Conservation (phyloP, 495 filamentous ascomycete genomes). For the Hyphodiscus hymeniophilus region DNA sequence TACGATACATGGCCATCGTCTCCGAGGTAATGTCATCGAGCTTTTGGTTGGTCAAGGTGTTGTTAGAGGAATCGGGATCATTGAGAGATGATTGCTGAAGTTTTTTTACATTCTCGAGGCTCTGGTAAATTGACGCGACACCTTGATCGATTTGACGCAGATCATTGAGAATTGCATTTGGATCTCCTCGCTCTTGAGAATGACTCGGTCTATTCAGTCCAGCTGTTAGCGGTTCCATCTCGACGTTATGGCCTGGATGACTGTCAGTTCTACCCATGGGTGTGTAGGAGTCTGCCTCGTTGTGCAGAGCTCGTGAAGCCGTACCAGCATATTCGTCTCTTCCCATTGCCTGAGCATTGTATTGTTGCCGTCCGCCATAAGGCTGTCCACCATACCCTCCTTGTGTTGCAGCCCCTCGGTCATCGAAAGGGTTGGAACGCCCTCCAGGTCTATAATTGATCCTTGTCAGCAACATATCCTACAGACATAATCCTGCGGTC, state of each 20-base stretch:
- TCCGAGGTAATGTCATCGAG: constrained; percentile 54
- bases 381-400: constrained; percentile 27
- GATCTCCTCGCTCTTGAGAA: constrained; percentile 31
- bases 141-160: constrained; percentile 68
- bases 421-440: constrained; percentile 40
- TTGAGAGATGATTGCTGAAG: constrained; percentile 51
- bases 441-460: not conserved
- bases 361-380: constrained; percentile 28
- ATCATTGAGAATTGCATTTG: constrained; percentile 74
- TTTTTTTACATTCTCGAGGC: constrained; percentile 47
- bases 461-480: not conserved
- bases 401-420: constrained; percentile 27
- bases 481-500: not conserved
- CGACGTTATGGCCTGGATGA: constrained; percentile 39
- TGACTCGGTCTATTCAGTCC: constrained; percentile 37
- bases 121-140: constrained; percentile 64
- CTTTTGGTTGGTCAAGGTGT: constrained; percentile 41
- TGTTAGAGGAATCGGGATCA: constrained; percentile 44
- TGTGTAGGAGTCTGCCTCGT: not conserved
- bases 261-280: not conserved
- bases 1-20: constrained; percentile 73
- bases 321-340: constrained; percentile 40
- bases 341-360: constrained; percentile 33
- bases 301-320: not conserved
- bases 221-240: constrained; percentile 52